Evolutionary conservation across 2,329 filamentous ascomycete species (phyloP), one percentile per base, ranked within the genome.

Genomic region (Colletotrichum coccodes): DNA sequence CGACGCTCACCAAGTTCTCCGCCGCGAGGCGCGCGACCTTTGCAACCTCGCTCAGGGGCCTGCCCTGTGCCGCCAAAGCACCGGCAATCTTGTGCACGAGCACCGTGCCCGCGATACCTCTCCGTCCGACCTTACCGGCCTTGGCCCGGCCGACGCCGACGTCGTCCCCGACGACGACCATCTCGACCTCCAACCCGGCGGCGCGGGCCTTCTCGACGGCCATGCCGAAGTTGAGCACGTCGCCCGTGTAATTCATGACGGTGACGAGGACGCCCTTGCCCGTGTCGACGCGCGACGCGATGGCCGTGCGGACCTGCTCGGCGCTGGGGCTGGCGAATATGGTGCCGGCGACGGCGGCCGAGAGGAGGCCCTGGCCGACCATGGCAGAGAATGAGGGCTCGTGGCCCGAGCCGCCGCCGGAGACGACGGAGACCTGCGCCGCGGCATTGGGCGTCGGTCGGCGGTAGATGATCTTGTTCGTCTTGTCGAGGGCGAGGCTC

Each of bases 181-280:
- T 97, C 78, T 97, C 93, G 0, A 93, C 92, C 21, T 90, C 82
- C 28, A 94, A 81, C 0, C 94, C 95, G 0, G 90, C 89, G 1
- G 94, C 94, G 67, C 92, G 91, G 18, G 94, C 94, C 83, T 97
- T 97, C 80, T 98, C 95, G 9, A 96, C 93, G 0, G 92, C 95
- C 87, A 98, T 92, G 63, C 94, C 95, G 77, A 98, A 98, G 82
- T 97, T 97, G 73, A 98, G 86, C 61, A 97, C 89, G 78, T 95
- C 93, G 42, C 93, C 93, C 1, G 94, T 97, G 80, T 97, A 97
- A 79, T 98, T 98, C 93, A 97, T 97, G 34, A 97, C 93, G 6
- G 95, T 91, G n/a, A 97, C 92, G 46, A 98, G 79, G 1, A 97
- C 92, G 28, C 95, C 95, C 70, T 89, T 87, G 50, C 87, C 85